Conservation (phyloP, 768 basidiomycete genomes). For the Boletus speciosus region DNA sequence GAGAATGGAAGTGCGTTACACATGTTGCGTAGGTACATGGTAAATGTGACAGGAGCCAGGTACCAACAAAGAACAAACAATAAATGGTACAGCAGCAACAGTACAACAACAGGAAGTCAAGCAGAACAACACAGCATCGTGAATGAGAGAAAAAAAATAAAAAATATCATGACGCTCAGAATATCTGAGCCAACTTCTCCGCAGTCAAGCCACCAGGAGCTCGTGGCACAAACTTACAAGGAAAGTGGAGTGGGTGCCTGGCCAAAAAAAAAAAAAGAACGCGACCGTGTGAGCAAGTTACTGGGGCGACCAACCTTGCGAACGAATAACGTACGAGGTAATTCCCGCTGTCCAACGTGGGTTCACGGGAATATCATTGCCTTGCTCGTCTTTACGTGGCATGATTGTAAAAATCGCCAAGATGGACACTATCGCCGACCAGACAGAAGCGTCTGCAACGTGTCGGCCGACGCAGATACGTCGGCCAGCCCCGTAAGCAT, state of each 20-base stretch:
- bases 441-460: slow-evolving; percentile 41
- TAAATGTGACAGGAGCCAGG: not conserved
- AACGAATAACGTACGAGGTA: slow-evolving; percentile 22
- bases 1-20: not conserved
- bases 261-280: not conserved
- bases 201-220: slow-evolving; percentile 9
- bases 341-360: slow-evolving; percentile 25
- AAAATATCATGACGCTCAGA: slow-evolving; percentile 6
- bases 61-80: not conserved
- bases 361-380: slow-evolving; percentile 20
- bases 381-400: slow-evolving; percentile 26
- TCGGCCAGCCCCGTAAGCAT: slow-evolving; percentile 37
- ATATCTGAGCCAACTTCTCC: slow-evolving; percentile 18
- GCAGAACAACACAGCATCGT: not conserved
- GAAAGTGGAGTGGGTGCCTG: slow-evolving; percentile 26
- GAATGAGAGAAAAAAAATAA: not conserved
- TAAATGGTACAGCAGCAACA: not conserved
- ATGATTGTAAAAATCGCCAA: slow-evolving; percentile 36
- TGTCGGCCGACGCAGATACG: slow-evolving; percentile 39
- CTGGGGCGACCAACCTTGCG: not conserved
- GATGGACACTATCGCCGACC: slow-evolving; percentile 32
- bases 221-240: slow-evolving; percentile 27
- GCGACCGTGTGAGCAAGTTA: not conserved
- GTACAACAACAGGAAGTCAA: not conserved
- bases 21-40: not conserved